Evolutionary conservation across 129 eudicot species (phyloP).

Genomic region (Tagetes erecta): DNA sequence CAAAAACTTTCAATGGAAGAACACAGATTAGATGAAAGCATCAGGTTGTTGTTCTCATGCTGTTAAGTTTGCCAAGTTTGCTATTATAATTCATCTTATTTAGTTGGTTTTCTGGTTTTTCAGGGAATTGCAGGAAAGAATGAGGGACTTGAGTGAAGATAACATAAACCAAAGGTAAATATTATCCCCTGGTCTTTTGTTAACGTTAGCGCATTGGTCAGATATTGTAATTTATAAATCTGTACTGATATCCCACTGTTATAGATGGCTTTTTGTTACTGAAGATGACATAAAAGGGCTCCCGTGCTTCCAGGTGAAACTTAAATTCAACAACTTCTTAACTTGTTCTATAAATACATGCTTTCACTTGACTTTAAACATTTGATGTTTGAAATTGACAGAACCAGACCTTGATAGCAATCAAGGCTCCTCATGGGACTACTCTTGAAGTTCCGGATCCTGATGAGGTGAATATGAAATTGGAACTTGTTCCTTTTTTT

Average conservation of each 20-base stretch:
- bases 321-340: not conserved
- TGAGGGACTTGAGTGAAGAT: conserved; percentile 89
- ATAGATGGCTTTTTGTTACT: conserved; percentile 96
- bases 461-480: conserved; percentile 69
- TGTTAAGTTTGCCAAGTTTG: conserved; percentile 24
- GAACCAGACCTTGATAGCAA: conserved; percentile 96
- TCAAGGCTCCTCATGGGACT: conserved; percentile 99
- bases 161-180: conserved; percentile 69
- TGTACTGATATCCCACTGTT: conserved; percentile 10
- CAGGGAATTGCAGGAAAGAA: conserved; percentile 93
- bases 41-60: conserved; percentile 52
- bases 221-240: not conserved
- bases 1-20: conserved; percentile 84
- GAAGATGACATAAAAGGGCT: conserved; percentile 92
- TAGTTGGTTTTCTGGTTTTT: conserved; percentile 25
- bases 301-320: conserved; percentile 82
- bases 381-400: conserved; percentile 38
- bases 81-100: conserved; percentile 14
- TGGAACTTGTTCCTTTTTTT: not conserved
- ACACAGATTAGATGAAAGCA: conserved; percentile 74
- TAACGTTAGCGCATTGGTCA: not conserved
- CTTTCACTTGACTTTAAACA: not conserved
- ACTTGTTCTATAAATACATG: not conserved
- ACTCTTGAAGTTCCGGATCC: conserved; percentile 99
- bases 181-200: not conserved